phyloP scores from a whole-genome alignment of 805 yeast species.

The Nakazawaea sp. region DNA sequence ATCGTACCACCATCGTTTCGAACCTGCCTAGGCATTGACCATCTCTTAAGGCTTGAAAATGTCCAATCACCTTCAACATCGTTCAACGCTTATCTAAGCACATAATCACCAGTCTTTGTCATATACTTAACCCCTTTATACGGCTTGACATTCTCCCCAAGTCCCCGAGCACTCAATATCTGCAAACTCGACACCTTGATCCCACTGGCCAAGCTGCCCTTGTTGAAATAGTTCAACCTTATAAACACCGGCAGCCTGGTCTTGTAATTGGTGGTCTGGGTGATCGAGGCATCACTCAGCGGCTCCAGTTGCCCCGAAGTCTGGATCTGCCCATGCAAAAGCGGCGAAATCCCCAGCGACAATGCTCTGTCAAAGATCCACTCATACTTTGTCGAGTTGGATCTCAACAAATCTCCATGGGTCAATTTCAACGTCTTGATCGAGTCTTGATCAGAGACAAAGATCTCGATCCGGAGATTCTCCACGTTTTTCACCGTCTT shows the following conservation, averaged over 20 bases:
- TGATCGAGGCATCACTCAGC: not conserved
- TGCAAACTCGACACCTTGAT: conserved; percentile 59
- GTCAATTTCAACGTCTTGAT: conserved; percentile 60
- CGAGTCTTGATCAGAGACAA: conserved; percentile 18
- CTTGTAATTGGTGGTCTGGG: conserved; percentile 1
- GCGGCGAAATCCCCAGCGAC: conserved; percentile 59
- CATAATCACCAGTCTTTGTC: conserved; percentile 55
- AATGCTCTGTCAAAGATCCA: conserved; percentile 63
- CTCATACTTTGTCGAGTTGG: conserved; percentile 43
- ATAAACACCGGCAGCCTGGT: conserved; percentile 34
- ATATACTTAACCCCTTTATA: conserved; percentile 88
- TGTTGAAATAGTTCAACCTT: conserved; percentile 45
- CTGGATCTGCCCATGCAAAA: conserved; percentile 52
- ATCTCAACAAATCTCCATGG: conserved; percentile 65
- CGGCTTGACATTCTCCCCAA: conserved; percentile 60
- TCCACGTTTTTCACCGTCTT: conserved; percentile 41
- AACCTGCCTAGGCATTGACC: too few species aligned
- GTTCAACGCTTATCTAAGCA: conserved; percentile 28
- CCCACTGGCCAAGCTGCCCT: conserved; percentile 74
- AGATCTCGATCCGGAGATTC: conserved; percentile 33
- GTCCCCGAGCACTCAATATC: conserved; percentile 49
- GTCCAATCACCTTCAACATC: too few species aligned
- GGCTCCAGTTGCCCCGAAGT: not conserved
- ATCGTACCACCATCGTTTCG: too few species aligned
- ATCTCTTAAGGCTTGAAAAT: too few species aligned